Conservation (phyloP, 176 grass and related monocot species). For the Rhipidocladum racemiflorum region DNA sequence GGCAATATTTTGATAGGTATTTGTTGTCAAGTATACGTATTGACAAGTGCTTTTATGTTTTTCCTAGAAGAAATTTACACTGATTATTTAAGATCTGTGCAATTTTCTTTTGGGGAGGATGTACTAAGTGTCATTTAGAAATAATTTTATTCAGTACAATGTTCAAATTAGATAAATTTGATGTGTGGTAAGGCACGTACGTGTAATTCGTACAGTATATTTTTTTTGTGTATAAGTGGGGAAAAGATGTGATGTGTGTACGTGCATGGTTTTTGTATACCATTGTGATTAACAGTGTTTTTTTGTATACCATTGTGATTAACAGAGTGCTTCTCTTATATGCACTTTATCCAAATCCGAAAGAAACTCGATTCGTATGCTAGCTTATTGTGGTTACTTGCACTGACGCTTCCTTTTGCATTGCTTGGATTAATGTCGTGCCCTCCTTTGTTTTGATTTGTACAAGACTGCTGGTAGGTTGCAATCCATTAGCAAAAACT, state of each 20-base stretch:
- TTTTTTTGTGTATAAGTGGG: background rate
- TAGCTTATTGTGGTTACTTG: background rate
- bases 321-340: background rate
- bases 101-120: background rate
- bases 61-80: background rate
- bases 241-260: background rate
- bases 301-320: background rate
- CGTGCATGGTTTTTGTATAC: background rate
- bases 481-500: background rate
- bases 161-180: background rate
- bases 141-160: background rate
- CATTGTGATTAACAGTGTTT: background rate
- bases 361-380: background rate
- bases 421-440: background rate
- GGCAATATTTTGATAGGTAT: background rate
- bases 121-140: background rate
- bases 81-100: background rate
- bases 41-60: slow-evolving; percentile 13
- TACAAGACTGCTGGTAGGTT: background rate
- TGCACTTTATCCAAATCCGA: background rate
- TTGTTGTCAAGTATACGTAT: background rate
- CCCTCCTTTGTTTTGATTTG: background rate
- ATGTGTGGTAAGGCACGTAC: background rate
- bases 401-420: background rate
- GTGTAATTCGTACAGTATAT: background rate